These are phyloP conservation scores for Agaricales sp. DNA, from an alignment of 1,284 basidiomycete genomes.

Conservation along the genomic window DNA sequence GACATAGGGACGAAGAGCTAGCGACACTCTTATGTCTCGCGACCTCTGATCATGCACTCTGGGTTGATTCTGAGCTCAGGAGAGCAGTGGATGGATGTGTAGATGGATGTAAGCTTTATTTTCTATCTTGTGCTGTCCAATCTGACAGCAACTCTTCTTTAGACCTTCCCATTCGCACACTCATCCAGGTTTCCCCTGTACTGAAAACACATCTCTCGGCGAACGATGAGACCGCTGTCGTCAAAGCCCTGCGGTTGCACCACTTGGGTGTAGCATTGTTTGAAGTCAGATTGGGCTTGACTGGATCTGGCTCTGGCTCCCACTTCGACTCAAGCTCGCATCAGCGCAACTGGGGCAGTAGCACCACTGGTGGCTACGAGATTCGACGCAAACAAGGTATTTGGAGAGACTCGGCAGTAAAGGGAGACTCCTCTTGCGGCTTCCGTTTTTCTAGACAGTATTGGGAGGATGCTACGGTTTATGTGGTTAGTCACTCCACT, in stretches of 20 bases:
- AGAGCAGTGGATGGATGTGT: slow-evolving; percentile 31
- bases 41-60: slow-evolving; percentile 56
- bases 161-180: slow-evolving; percentile 50
- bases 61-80: slow-evolving; percentile 43
- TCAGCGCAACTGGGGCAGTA: no score
- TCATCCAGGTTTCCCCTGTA: slow-evolving; percentile 31
- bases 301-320: no score
- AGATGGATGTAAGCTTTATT: slow-evolving; percentile 38
- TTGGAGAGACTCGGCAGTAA: slow-evolving; percentile 24
- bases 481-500: slow-evolving; percentile 39
- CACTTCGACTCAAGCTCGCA: slow-evolving; percentile 29
- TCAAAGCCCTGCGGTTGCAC: slow-evolving; percentile 42
- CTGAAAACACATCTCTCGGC: slow-evolving; percentile 14
- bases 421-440: no score
- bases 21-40: slow-evolving; percentile 40
- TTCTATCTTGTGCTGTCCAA: slow-evolving; percentile 8
- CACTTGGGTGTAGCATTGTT: slow-evolving; percentile 24
- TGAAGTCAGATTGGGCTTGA: slow-evolving; percentile 52
- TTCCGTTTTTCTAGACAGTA: slow-evolving; percentile 29
- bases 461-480: slow-evolving; percentile 56
- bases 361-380: slow-evolving; percentile 41
- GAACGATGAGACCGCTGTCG: slow-evolving; percentile 35
- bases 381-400: slow-evolving; percentile 43
- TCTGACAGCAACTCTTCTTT: slow-evolving; percentile 13
- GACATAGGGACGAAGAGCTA: slow-evolving; percentile 31